Conservation (phyloP, 1,139 yeast species). For the Hanseniaspora gamundiae region DNA sequence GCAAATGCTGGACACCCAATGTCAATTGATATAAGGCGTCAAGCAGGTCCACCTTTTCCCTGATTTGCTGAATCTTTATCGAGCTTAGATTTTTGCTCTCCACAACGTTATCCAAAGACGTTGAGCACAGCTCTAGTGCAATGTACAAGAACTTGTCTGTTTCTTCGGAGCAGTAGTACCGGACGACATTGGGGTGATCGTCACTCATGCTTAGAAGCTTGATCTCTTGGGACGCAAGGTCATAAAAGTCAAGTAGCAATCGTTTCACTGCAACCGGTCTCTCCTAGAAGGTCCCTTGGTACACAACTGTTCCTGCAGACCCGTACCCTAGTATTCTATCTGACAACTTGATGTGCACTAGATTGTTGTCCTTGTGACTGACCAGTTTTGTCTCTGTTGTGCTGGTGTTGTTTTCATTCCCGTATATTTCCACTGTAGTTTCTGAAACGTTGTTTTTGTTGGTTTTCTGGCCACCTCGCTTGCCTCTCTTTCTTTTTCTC, state of each 20-base stretch:
- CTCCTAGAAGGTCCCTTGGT: conserved; percentile 77
- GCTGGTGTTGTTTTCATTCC: background rate
- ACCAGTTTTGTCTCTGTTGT: conserved; percentile 2
- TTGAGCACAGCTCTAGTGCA: conserved; percentile 84
- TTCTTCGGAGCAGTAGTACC: conserved; percentile 86
- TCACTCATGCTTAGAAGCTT: conserved; percentile 83
- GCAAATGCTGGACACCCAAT: conserved; percentile 77
- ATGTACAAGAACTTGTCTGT: conserved; percentile 81
- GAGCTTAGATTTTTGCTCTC: conserved; percentile 32
- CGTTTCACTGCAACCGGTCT: conserved; percentile 94
- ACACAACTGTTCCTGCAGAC: conserved; percentile 93
- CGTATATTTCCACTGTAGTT: conserved; percentile 1
- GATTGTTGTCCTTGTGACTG: conserved; percentile 13
- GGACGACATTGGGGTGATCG: conserved; percentile 88
- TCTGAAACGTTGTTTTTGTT: conserved; percentile 11
- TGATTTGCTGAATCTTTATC: conserved; percentile 25
- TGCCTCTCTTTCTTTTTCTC: conserved; percentile 68
- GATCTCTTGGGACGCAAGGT: conserved; percentile 92
- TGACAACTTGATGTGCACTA: conserved; percentile 49
- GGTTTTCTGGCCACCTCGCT: conserved; percentile 65
- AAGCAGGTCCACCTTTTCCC: conserved; percentile 32
- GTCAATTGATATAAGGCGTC: conserved; percentile 67
- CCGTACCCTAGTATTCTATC: conserved; percentile 83
- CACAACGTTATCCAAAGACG: conserved; percentile 76
- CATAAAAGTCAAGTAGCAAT: conserved; percentile 86